Conservation (phyloP, 2,329 filamentous ascomycete species). For the Sphaerostilbella broomeana region DNA sequence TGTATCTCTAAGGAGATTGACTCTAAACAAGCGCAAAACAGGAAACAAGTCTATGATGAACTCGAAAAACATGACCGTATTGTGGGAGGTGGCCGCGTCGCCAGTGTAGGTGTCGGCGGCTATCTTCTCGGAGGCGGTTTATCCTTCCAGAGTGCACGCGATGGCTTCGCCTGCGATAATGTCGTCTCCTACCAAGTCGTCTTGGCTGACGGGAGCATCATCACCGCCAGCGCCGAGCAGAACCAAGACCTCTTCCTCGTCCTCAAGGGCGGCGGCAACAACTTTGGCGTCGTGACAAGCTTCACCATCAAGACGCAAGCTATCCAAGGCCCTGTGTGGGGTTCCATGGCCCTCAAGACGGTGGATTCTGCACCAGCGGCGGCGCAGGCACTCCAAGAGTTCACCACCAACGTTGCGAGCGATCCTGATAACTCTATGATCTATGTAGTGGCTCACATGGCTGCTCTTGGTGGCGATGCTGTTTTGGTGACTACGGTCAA, state of each 20-base stretch:
- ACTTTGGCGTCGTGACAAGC: conserved; percentile 21
- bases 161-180: conserved; percentile 27
- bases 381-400: conserved; percentile 27
- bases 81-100: background rate
- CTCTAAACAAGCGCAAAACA: background rate
- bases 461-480: no score
- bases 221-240: background rate
- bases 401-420: conserved; percentile 27
- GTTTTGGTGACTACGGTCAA: no score
- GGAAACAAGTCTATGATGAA: conserved; percentile 1
- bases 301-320: conserved; percentile 15
- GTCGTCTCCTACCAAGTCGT: background rate
- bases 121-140: conserved; percentile 16
- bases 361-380: conserved; percentile 16
- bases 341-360: conserved; percentile 16
- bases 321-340: conserved; percentile 24
- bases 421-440: no score
- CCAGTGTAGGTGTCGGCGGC: conserved; percentile 1
- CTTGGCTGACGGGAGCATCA: background rate
- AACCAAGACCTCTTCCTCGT: background rate
- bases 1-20: no score
- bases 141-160: no score
- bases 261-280: conserved; percentile 5
- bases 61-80: background rate
- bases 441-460: no score